Percentiles rank a stretch among this genome's conserved stretches.
Evolutionary conservation across 1,139 yeast species (phyloP).

Genomic region (Magnusiomyces tetraspermus): DNA sequence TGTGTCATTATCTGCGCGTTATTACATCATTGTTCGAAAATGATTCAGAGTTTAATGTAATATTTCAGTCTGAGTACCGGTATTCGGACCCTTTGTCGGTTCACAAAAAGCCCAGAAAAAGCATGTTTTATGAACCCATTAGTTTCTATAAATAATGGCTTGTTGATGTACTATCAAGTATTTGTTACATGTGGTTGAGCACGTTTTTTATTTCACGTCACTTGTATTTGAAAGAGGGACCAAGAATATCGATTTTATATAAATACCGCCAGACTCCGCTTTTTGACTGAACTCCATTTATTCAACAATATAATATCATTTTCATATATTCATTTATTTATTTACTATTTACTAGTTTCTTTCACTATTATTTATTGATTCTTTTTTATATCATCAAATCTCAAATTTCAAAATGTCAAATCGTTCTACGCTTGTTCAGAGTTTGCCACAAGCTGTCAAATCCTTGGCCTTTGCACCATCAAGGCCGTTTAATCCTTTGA

Average conservation of each 20-base stretch:
- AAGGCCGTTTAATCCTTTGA: slow-evolving; percentile 7
- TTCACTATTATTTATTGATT: slow-evolving; percentile 1
- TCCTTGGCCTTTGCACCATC: not conserved
- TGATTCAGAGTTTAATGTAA: too few species aligned
- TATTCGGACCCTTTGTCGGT: too few species aligned
- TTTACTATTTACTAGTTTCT: not conserved
- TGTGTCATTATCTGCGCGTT: too few species aligned
- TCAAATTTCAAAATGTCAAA: not conserved
- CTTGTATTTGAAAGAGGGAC: too few species aligned
- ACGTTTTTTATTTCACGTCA: not conserved
- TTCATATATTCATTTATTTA: not conserved
- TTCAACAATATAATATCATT: not conserved
- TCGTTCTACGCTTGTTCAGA: not conserved
- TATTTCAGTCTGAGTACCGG: too few species aligned
- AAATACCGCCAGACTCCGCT: too few species aligned
- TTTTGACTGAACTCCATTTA: too few species aligned
- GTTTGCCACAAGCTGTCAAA: not conserved
- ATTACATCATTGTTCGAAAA: too few species aligned
- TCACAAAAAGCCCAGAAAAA: too few species aligned
- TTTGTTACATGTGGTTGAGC: not conserved
- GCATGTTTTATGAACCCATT: not conserved
- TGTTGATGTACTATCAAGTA: not conserved
- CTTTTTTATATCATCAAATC: not conserved
- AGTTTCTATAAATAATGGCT: not conserved
- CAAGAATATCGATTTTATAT: too few species aligned